Percentiles rank a stretch among this genome's conserved stretches.
These are phyloP conservation scores for Gynandropsis gynandra DNA, from an alignment of 345 rosid genomes.

Conservation along the genomic window DNA sequence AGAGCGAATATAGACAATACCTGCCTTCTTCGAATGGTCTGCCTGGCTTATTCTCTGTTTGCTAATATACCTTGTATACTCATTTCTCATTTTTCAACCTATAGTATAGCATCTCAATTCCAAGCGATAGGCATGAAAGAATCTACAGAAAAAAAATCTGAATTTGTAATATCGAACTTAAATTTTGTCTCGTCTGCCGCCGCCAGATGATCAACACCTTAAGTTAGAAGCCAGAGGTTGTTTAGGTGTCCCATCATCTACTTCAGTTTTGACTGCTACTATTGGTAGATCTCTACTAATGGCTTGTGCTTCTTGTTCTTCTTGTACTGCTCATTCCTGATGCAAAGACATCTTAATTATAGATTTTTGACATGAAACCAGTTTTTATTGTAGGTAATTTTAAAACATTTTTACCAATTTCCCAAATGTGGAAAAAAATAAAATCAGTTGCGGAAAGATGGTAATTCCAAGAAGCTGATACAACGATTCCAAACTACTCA, in stretches of 20 bases:
- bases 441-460: neutral
- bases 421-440: neutral
- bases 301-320: slow-evolving; percentile 29
- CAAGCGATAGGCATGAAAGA: neutral
- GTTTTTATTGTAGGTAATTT: neutral
- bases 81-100: slow-evolving; percentile 83
- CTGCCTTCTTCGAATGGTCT: slow-evolving; percentile 85
- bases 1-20: slow-evolving; percentile 24
- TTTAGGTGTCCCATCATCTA: slow-evolving; percentile 31
- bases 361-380: neutral
- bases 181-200: slow-evolving; percentile 62
- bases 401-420: neutral
- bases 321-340: slow-evolving; percentile 44
- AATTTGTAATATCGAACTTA: slow-evolving; percentile 50
- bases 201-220: slow-evolving; percentile 35
- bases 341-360: slow-evolving; percentile 7
- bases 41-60: slow-evolving; percentile 93
- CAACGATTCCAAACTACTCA: neutral
- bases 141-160: neutral
- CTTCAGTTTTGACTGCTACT: slow-evolving; percentile 37
- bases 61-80: slow-evolving; percentile 74
- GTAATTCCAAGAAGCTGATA: neutral
- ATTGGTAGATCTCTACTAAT: slow-evolving; percentile 8
- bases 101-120: slow-evolving; percentile 5
- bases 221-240: slow-evolving; percentile 24